Evolutionary conservation across 306 rosid genomes (phyloP), one percentile per base, ranked within the genome.

Genomic region (Acacia melanoxylon): DNA sequence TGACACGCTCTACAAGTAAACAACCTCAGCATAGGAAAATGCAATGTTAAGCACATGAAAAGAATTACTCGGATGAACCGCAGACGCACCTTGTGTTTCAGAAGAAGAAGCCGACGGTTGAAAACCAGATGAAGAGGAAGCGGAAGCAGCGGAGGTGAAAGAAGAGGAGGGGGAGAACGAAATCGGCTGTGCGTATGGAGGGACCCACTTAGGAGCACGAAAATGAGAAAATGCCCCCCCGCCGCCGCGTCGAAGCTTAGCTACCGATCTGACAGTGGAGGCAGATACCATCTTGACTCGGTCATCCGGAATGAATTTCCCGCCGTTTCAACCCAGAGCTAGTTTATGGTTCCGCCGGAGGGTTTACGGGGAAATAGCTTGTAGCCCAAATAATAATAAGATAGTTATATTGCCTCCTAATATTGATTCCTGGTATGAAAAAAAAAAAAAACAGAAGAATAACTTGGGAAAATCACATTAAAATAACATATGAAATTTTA

Each of bases 31-130:
- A 85, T 31, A 79, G 69, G 40, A 62, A 78, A 25, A 84, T 25
- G 12, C 40, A 59, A 56, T 72, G 72, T 15, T 29, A 72, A 73
- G 12, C 44, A 35, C 79, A 61, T 17, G 29, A 41, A 16, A 25
- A 40, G 61, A 72, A 82, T 72, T 24, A 19, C 81, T 10, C 65
- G 14, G 67, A 81, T 58, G 15, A 61, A 59, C 40, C 45, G 31
- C 58, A 31, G 54, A n/a, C 85, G 27, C 56, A 90, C 99, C 94
- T 5, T 82, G 74, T 31, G 83, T 67, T 80, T 82, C 91, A 14
- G 90, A 77, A 84, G 95, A 24, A 41, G 74, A 76, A 25, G 71
- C 58, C 25, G 88, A 29, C 25, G 88, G 72, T 48, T 84, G 87
- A 59, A 91, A 75, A 81, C 62, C 84, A 20, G 93, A 2, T 0